Base-by-base conservation (phyloP, 2,329 filamentous ascomycete species). In the Dichotomopilus funicola region DNA sequence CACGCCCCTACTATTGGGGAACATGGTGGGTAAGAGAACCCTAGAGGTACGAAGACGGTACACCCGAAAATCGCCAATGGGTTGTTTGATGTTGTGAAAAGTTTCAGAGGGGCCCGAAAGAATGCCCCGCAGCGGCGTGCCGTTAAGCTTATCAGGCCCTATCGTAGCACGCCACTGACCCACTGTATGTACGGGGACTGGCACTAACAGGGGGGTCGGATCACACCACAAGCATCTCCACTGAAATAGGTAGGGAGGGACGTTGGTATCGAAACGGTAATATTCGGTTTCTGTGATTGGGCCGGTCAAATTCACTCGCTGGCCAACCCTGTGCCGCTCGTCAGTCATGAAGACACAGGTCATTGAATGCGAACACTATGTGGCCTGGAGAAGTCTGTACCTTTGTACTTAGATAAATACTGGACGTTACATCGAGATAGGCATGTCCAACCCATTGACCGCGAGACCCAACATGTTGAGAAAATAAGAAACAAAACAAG, bases 41-140 rank as follows among this genome's bases (percentile, higher is more conserved):
- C 31, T 1, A 36, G 42, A 35, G 36, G 37, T 50, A 49, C 37
- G 19, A 36, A 44, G 44, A 33, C 31, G 45, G 51, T 47, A 46
- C 47, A 49, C 35, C 44, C 36, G 48, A 35, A 11, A 41, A 48
- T 49, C 36, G 19, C 6, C 19, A 11, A 31, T n/a, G 11, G 13
- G 11, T 31, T 19, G 9, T 36, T 40, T 38, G 42, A 27, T 6
- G 46, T 45, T 41, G 12, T 47, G 41, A 49, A 57, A 57, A 51
- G 55, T 57, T 56, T 56, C 53, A 46, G 46, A 46, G 50, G 40
- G 46, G 31, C 19, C 45, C 40, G 37, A 45, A 49, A 33, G 12
- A 4, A 6, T 58, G 58, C 56, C 58, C 59, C 59, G 56, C 59
- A 55, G 37, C 46, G 44, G 56, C 13, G 43, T 53, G 6, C 33